phyloP scores from a whole-genome alignment of 176 grass and related monocot genomes.

The Musa troglodytarum region DNA sequence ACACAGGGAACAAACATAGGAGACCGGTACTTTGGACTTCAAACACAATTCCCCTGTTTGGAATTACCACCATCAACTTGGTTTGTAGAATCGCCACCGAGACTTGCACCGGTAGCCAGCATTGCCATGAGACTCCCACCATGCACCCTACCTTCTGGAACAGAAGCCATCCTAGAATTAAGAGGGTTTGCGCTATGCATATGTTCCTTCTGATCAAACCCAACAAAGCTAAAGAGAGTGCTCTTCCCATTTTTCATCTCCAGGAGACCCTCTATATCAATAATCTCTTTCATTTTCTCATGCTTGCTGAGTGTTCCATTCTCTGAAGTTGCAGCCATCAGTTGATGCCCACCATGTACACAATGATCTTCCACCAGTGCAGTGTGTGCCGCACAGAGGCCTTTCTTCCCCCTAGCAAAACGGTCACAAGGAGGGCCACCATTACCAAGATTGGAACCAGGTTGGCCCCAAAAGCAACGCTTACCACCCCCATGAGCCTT shows the following conservation, averaged over 20 bases:
- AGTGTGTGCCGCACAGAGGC: constrained; percentile 38
- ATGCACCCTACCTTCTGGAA: constrained; percentile 48
- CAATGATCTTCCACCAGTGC: constrained; percentile 37
- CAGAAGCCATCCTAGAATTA: not conserved
- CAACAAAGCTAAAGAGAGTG: not conserved
- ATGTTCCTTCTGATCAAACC: not conserved
- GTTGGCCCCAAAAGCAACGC: constrained; percentile 43
- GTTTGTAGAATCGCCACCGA: not conserved
- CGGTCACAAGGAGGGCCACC: constrained; percentile 25
- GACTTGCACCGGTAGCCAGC: constrained; percentile 16
- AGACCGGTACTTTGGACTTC: not conserved
- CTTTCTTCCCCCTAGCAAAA: constrained; percentile 42
- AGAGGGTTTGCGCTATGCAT: not conserved
- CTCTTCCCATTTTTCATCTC: not conserved
- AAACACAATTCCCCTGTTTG: not conserved
- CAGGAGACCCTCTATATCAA: not conserved
- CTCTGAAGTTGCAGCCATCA: constrained; percentile 14
- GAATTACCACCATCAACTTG: not conserved
- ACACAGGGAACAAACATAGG: not conserved
- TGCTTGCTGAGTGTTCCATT: not conserved
- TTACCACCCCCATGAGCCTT: constrained; percentile 42
- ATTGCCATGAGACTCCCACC: constrained; percentile 35
- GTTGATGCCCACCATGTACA: constrained; percentile 29
- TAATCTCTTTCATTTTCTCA: constrained; percentile 4
- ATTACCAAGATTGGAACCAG: constrained; percentile 23